Evolutionary conservation across 306 rosid species (phyloP), one percentile per base, ranked within the genome.

Genomic region (Crotalaria pallida): DNA sequence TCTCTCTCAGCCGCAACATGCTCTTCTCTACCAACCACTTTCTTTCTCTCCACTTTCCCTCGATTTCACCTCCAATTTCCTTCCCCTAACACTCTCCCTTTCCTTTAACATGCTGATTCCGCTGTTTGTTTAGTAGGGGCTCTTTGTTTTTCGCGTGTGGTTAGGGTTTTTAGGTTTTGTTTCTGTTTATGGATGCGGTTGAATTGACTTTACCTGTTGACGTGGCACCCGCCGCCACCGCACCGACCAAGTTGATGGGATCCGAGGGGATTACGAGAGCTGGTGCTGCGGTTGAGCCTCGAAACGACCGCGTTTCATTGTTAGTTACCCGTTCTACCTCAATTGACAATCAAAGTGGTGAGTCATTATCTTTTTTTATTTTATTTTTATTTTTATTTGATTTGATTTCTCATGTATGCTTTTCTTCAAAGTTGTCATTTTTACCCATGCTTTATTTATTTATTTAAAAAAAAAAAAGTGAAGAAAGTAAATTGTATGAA

Each of bases 1-100:
- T 59, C 76, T 63, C 76, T 72, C 41, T 62, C 81, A 80, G 97
- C 96, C 96, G 91, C 96, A 82, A 75, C 82, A 78, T 67, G 75
- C 83, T 80, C 84, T 17, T 63, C 81, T 29, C 48, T 33, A 18
- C 79, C 74, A 50, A 75, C 80, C 74, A 56, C 85, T 77, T 74
- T 26, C 13, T 15, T 70, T 62, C 53, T 62, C 75, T 44, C 60
- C 51, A 16, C 77, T 56, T 56, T 76, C 76, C 29, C 41, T 50
- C 63, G 10, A 7, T 45, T 67, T 62, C 65, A 19, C 8, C 17
- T 38, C 24, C 18, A 9, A 55, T n/a, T 41, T 60, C 47, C 61
- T 7, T 34, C 11, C 0, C 0, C 10, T 12, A 31, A 31, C 36
- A 5, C 7, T 31, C 1, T 8, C 6, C 36, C 9, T 31, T 31